These are phyloP conservation scores for Tricholoma hemisulphureum DNA, from an alignment of 768 basidiomycete genomes.

Conservation along the genomic window DNA sequence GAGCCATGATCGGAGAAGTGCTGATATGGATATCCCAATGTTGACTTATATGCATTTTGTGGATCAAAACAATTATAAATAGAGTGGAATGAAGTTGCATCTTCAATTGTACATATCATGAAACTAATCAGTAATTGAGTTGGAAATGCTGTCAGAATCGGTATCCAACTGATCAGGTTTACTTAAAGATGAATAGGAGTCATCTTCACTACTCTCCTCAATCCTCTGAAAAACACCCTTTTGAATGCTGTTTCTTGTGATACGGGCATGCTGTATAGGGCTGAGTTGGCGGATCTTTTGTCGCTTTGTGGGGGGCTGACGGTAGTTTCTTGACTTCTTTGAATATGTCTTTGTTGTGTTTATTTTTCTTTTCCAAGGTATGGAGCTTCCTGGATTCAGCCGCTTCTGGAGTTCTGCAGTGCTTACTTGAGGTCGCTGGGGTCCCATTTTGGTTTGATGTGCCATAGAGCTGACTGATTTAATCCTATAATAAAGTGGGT, in stretches of 20 bases:
- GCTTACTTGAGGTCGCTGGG: neutral
- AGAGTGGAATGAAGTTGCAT: too few relatives aligned
- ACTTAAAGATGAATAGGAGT: neutral
- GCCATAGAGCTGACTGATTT: neutral
- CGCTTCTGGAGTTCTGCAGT: neutral
- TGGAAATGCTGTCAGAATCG: neutral
- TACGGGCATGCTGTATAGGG: neutral
- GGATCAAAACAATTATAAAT: neutral
- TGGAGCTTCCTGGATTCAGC: neutral
- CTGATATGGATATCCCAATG: neutral
- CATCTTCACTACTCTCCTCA: neutral
- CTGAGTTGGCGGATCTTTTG: neutral
- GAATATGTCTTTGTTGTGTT: neutral
- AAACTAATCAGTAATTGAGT: neutral
- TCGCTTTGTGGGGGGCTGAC: neutral
- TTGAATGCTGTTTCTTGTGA: neutral
- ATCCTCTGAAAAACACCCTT: neutral
- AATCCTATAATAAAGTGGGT: neutral
- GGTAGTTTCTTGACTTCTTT: neutral
- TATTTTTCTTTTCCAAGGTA: neutral
- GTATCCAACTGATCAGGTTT: neutral
- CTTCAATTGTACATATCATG: neutral
- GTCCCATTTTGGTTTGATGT: neutral
- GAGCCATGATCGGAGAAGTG: neutral
- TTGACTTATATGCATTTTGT: neutral